Conservation (phyloP, 75 land plant species). For the Chamaecyparis obtusa region DNA sequence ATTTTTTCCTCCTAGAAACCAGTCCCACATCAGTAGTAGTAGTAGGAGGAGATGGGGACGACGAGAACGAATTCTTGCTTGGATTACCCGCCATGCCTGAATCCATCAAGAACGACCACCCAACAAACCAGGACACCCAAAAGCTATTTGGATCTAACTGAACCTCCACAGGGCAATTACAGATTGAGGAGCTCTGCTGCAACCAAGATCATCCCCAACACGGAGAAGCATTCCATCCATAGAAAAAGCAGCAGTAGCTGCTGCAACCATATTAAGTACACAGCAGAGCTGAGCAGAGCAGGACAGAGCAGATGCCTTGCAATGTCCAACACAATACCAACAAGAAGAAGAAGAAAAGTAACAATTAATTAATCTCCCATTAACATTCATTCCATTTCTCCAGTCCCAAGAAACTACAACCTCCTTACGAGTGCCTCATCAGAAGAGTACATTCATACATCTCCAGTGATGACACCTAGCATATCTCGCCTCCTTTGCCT, state of each 20-base stretch:
- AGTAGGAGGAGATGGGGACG: not conserved
- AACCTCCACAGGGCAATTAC: not conserved
- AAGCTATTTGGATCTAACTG: not conserved
- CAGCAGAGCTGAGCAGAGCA: not conserved
- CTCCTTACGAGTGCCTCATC: not conserved
- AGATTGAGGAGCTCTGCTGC: not conserved
- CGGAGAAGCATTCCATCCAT: not conserved
- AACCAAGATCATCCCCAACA: not conserved
- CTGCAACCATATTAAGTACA: not conserved
- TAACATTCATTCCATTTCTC: not conserved
- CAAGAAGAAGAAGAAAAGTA: too few relatives aligned
- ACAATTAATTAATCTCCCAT: not conserved
- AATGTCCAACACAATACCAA: not conserved
- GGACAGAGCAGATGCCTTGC: not conserved
- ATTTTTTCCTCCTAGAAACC: constrained; percentile 7
- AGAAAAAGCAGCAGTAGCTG: not conserved
- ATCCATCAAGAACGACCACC: not conserved
- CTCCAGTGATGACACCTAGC: not conserved
- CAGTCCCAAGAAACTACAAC: not conserved
- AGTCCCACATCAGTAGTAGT: not conserved
- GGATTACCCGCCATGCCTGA: not conserved
- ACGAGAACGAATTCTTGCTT: not conserved
- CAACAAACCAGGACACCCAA: not conserved
- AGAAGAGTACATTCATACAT: not conserved
- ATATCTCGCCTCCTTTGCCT: not conserved